Conservation (phyloP, 345 rosid genomes). For the Gossypium rotundifolium region DNA sequence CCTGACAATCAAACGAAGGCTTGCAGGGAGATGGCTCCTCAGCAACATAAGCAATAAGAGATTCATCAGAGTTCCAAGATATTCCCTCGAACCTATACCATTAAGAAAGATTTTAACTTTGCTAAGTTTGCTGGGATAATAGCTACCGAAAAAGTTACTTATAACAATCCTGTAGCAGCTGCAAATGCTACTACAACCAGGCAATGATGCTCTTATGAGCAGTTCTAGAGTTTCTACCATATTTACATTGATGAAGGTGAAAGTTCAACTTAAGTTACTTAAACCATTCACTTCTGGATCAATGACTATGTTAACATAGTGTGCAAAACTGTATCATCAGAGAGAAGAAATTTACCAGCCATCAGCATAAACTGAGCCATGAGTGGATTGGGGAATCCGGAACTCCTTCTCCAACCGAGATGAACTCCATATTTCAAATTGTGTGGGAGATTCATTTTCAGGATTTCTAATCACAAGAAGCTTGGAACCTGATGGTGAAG, state of each 20-base stretch:
- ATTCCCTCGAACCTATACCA: constrained; percentile 83
- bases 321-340: neutral
- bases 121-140: neutral
- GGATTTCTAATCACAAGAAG: constrained; percentile 73
- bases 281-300: neutral
- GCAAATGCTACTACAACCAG: neutral
- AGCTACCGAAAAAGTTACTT: neutral
- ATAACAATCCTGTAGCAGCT: neutral
- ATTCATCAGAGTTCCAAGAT: constrained; percentile 87
- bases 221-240: neutral
- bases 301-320: neutral
- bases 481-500: constrained; percentile 83
- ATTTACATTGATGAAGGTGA: neutral
- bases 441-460: constrained; percentile 72
- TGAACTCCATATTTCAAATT: constrained; percentile 76
- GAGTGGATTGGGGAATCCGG: constrained; percentile 65
- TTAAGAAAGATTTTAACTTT: constrained; percentile 13
- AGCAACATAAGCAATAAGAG: constrained; percentile 71
- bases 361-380: constrained; percentile 74
- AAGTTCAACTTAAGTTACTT: neutral
- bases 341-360: constrained; percentile 55
- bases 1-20: constrained; percentile 55
- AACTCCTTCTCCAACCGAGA: constrained; percentile 79
- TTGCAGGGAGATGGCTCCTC: constrained; percentile 60
- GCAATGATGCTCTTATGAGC: neutral